Conservation (phyloP, 163 green algal genomes). For the Prototheca stagnorum region DNA sequence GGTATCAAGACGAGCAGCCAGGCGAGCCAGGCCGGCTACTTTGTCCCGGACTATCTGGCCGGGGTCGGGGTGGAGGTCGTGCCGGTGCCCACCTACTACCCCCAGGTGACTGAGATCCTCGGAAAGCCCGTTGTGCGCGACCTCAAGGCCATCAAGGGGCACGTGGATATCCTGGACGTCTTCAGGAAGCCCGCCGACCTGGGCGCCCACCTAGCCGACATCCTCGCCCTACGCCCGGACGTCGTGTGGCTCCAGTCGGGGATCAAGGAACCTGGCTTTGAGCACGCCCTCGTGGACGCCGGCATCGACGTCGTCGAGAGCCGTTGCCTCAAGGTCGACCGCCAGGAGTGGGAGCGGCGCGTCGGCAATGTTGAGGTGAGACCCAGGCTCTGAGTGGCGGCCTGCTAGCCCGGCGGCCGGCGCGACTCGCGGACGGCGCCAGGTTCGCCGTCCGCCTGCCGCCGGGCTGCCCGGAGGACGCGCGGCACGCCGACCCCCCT, state of each 20-base stretch:
- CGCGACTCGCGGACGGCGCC: too few relatives aligned
- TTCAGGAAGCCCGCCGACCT: conserved; percentile 28
- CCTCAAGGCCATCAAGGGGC: conserved; percentile 20
- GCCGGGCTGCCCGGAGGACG: too few relatives aligned
- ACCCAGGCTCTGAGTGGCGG: too few relatives aligned
- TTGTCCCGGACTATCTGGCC: conserved; percentile 38
- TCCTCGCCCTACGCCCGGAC: conserved; percentile 23
- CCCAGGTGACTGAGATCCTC: conserved; percentile 38
- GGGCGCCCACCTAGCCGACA: conserved; percentile 31
- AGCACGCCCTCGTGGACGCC: conserved; percentile 18
- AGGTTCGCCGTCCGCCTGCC: too few relatives aligned
- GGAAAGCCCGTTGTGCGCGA: conserved; percentile 32
- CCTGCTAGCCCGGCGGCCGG: too few relatives aligned
- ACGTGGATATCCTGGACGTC: conserved; percentile 38
- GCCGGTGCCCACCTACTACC: conserved; percentile 36
- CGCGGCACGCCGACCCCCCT: too few relatives aligned
- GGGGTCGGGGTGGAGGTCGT: conserved; percentile 33
- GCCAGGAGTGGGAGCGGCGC: background rate
- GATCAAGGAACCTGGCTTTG: conserved; percentile 24
- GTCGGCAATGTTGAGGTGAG: too few relatives aligned
- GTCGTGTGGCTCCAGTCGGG: conserved; percentile 40
- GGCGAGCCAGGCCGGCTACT: conserved; percentile 35
- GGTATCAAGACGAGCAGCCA: conserved; percentile 45
- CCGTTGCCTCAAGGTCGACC: conserved; percentile 40
- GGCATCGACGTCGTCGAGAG: conserved; percentile 30